phyloP scores from a whole-genome alignment of 306 rosid genomes.

The Dalbergia cultrata region DNA sequence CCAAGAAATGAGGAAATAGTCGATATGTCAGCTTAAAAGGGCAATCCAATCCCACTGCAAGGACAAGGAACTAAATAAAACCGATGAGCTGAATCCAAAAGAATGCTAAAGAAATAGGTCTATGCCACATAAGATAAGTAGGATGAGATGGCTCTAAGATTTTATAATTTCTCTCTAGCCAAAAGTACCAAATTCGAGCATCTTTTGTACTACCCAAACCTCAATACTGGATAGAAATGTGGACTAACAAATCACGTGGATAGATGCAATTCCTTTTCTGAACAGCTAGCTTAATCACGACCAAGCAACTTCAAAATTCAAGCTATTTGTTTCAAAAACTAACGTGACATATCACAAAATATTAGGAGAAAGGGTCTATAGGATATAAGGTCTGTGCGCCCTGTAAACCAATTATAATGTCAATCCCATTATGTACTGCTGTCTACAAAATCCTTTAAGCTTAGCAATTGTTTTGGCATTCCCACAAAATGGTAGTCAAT shows the following conservation, averaged over 20 bases:
- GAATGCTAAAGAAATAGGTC: constrained; percentile 1
- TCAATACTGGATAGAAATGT: not conserved
- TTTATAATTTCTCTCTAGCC: constrained; percentile 13
- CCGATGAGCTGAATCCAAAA: not conserved
- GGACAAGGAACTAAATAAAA: constrained; percentile 5
- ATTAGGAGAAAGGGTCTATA: not conserved
- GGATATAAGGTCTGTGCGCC: not conserved
- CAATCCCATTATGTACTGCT: not conserved
- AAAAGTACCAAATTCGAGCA: not conserved
- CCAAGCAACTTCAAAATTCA: constrained; percentile 1
- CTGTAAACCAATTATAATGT: not conserved
- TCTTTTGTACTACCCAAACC: constrained; percentile 13
- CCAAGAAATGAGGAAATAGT: not conserved
- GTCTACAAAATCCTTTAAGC: not conserved
- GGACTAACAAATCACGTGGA: not conserved
- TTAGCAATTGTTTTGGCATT: not conserved
- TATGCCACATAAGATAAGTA: not conserved
- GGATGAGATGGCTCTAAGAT: constrained; percentile 1
- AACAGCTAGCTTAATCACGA: not conserved
- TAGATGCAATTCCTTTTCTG: constrained; percentile 8
- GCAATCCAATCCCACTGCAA: not conserved
- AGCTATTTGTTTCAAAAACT: not conserved
- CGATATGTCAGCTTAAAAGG: not conserved
- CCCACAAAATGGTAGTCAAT: not conserved
- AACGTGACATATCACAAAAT: not conserved